Percentiles rank a stretch among this genome's conserved stretches.
Conservation (phyloP, 2,329 filamentous ascomycete genomes). For the Fonsecaea erecta region DNA sequence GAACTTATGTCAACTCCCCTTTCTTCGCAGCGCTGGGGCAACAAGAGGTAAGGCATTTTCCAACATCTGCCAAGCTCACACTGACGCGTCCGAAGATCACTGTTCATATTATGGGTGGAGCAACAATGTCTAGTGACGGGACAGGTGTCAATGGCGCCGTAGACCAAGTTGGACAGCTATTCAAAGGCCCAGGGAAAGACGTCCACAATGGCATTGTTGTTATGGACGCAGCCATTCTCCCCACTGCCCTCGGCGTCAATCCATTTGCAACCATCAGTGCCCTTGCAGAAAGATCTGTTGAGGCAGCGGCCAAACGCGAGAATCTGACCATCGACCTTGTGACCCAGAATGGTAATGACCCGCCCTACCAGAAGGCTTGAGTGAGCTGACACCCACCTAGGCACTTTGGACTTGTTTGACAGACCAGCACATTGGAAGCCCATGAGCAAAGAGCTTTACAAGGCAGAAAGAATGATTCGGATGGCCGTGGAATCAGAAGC, state of each 20-base stretch:
- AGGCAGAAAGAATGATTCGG: slow-evolving; percentile 49
- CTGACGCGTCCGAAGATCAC: slow-evolving; percentile 51
- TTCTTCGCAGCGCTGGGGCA: slow-evolving; percentile 61
- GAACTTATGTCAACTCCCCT: slow-evolving; percentile 64
- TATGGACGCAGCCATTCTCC: slow-evolving; percentile 66
- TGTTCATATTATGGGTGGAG: slow-evolving; percentile 70
- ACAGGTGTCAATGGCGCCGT: slow-evolving; percentile 63
- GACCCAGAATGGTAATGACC: slow-evolving; percentile 47
- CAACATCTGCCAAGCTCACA: background rate
- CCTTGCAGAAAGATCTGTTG: slow-evolving; percentile 67
- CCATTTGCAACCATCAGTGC: slow-evolving; percentile 72
- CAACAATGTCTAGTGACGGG: slow-evolving; percentile 65
- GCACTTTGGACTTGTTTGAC: slow-evolving; percentile 60
- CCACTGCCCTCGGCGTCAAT: slow-evolving; percentile 67
- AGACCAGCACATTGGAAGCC: slow-evolving; percentile 50
- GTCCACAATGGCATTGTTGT: slow-evolving; percentile 64
- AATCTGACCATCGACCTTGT: slow-evolving; percentile 53
- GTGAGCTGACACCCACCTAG: background rate
- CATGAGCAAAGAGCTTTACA: slow-evolving; percentile 44
- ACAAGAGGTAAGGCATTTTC: slow-evolving; percentile 47
- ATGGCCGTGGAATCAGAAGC: slow-evolving; percentile 43
- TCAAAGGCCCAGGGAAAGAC: slow-evolving; percentile 57
- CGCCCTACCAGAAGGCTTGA: background rate
- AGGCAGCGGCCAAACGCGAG: slow-evolving; percentile 52
- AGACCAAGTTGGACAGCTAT: slow-evolving; percentile 66